Conservation (phyloP, 2,329 filamentous ascomycete species). For the Penicillium glabrum region DNA sequence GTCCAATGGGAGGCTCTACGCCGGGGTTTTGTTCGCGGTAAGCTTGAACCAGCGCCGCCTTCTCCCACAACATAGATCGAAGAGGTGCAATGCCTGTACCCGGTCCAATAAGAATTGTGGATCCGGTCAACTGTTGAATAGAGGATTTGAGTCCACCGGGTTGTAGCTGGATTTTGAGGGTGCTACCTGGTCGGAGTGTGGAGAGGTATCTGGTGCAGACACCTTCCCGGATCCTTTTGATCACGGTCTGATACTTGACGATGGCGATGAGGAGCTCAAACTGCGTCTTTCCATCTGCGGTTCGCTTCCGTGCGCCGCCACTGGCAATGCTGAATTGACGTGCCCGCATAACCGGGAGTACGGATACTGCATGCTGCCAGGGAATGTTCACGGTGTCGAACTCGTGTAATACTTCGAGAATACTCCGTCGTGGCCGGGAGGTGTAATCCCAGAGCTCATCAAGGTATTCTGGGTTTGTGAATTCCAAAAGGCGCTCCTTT, state of each 20-base stretch:
- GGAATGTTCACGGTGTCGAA: conserved; percentile 84
- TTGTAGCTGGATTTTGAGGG: conserved; percentile 60
- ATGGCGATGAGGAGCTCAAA: conserved; percentile 80
- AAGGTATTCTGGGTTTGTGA: conserved; percentile 73
- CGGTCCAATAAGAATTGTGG: conserved; percentile 76
- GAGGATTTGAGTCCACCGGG: conserved; percentile 53
- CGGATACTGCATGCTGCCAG: conserved; percentile 66
- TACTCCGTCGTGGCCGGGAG: conserved; percentile 82
- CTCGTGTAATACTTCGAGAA: conserved; percentile 88
- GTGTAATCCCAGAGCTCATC: conserved; percentile 98
- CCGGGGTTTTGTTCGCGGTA: conserved; percentile 30
- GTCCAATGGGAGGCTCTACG: conserved; percentile 35
- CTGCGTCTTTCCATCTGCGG: conserved; percentile 41
- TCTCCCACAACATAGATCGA: conserved; percentile 75
- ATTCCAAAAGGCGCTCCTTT: conserved; percentile 78
- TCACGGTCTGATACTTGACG: conserved; percentile 86
- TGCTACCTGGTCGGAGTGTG: conserved; percentile 58
- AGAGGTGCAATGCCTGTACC: conserved; percentile 88
- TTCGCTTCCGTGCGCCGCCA: conserved; percentile 54
- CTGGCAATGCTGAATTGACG: conserved; percentile 92
- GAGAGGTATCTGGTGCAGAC: conserved; percentile 88
- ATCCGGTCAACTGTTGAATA: conserved; percentile 49
- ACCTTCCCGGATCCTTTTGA: conserved; percentile 79
- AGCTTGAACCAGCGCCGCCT: conserved; percentile 45
- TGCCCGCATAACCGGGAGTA: conserved; percentile 81